Evolutionary conservation across 208 protist genomes (phyloP).

Genomic region (Leishmania tropica): DNA sequence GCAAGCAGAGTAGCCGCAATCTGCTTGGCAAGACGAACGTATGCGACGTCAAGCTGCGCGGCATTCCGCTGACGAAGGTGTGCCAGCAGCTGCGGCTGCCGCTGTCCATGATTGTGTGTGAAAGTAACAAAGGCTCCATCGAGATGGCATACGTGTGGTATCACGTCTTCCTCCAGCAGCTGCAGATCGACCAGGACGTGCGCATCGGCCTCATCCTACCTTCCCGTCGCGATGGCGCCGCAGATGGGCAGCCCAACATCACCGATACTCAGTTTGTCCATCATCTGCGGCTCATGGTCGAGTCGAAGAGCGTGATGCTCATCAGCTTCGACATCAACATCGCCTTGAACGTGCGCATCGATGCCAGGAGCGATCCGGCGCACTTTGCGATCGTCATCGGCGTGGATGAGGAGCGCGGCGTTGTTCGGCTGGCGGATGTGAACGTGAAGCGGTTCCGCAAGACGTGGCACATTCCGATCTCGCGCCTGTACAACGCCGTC

Average conservation of each 20-base stretch:
- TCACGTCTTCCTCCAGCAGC: slow-evolving; percentile 72
- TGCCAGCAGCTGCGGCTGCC: slow-evolving; percentile 80
- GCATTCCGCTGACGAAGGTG: slow-evolving; percentile 89
- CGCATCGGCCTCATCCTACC: slow-evolving; percentile 70
- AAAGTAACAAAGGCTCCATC: slow-evolving; percentile 65
- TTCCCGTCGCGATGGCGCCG: slow-evolving; percentile 67
- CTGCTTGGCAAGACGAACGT: slow-evolving; percentile 71
- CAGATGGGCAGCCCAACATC: slow-evolving; percentile 87
- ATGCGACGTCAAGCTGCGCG: slow-evolving; percentile 84
- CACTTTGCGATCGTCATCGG: slow-evolving; percentile 92
- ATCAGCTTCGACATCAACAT: slow-evolving; percentile 90
- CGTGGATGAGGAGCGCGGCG: slow-evolving; percentile 64
- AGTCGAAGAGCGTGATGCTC: slow-evolving; percentile 84
- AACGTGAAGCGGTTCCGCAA: slow-evolving; percentile 91
- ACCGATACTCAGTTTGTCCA: slow-evolving; percentile 73
- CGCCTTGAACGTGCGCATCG: slow-evolving; percentile 76
- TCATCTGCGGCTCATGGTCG: slow-evolving; percentile 68
- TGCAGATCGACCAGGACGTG: slow-evolving; percentile 70
- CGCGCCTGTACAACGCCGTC: slow-evolving; percentile 77
- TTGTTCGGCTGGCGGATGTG: slow-evolving; percentile 87
- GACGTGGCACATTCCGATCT: slow-evolving; percentile 84
- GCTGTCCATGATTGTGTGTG: slow-evolving; percentile 75
- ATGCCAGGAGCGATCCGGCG: slow-evolving; percentile 52
- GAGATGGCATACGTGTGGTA: slow-evolving; percentile 78
- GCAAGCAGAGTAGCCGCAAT: slow-evolving; percentile 64